Conservation (phyloP, 2,329 filamentous ascomycete genomes). For the Aureobasidium sp. region DNA sequence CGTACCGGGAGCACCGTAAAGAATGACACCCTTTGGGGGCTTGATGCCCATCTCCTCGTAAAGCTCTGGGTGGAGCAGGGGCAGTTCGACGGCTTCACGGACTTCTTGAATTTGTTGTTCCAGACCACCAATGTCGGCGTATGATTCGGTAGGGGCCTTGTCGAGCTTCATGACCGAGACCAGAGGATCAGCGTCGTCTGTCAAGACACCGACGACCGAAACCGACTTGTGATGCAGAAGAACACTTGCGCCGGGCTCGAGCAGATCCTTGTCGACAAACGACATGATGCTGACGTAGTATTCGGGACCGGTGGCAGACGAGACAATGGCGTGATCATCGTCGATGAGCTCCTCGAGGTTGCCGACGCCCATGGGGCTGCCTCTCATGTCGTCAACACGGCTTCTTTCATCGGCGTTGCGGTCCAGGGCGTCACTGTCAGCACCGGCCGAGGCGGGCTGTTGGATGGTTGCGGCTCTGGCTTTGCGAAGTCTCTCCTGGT, state of each 20-base stretch:
- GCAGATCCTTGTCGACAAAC: conserved; percentile 96
- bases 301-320: conserved; percentile 91
- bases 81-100: conserved; percentile 90
- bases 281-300: conserved; percentile 99
- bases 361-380: conserved; percentile 96
- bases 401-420: conserved; percentile 90
- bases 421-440: conserved; percentile 71
- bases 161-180: conserved; percentile 99
- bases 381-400: conserved; percentile 95
- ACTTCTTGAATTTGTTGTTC: conserved; percentile 97
- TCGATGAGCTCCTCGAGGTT: conserved; percentile 98
- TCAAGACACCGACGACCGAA: conserved; percentile 93
- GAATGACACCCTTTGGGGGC: conserved; percentile 96
- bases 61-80: conserved; percentile 87
- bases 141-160: conserved; percentile 96
- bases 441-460: conserved; percentile 49
- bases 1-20: conserved; percentile 94
- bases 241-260: conserved; percentile 93
- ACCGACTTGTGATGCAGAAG: conserved; percentile 96
- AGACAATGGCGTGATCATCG: conserved; percentile 97
- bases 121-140: conserved; percentile 95
- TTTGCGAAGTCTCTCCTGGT: conserved; percentile 92
- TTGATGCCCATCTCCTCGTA: conserved; percentile 99
- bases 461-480: conserved; percentile 68
- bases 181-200: conserved; percentile 88